These are phyloP conservation scores for Colletotrichum tamarilloi DNA, from an alignment of 2,329 filamentous ascomycete species.

Conservation along the genomic window DNA sequence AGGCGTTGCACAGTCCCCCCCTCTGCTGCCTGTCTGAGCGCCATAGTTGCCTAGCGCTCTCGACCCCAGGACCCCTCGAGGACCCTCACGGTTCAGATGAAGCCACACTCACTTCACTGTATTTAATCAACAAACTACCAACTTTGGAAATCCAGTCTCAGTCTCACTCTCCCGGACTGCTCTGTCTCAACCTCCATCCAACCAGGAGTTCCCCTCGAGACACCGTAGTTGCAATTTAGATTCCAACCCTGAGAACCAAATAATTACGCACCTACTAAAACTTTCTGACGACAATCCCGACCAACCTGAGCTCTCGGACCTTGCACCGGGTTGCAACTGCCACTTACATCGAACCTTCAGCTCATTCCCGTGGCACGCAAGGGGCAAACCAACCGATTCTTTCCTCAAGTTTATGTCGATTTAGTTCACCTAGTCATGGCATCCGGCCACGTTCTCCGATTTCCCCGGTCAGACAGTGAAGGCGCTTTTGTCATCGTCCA, in stretches of 20 bases:
- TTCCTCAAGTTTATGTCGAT: not conserved
- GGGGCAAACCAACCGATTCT: slow-evolving; percentile 6
- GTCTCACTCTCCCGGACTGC: not conserved
- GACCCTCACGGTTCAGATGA: slow-evolving; percentile 20
- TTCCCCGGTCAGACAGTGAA: slow-evolving; percentile 66
- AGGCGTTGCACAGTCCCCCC: slow-evolving; percentile 1
- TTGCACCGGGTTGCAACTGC: not conserved
- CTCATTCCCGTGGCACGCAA: slow-evolving; percentile 17
- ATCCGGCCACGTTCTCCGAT: slow-evolving; percentile 59
- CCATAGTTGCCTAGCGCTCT: slow-evolving; percentile 30
- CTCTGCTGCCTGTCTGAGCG: slow-evolving; percentile 18
- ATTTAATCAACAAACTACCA: slow-evolving; percentile 24
- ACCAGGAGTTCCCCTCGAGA: not conserved
- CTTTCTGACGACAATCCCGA: not conserved
- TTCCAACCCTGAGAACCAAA: slow-evolving; percentile 1
- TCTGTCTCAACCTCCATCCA: slow-evolving; percentile 8
- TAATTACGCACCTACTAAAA: slow-evolving; percentile 11
- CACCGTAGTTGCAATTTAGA: not conserved
- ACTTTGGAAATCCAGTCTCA: slow-evolving; percentile 1
- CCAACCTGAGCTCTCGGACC: not conserved
- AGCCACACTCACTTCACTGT: not conserved
- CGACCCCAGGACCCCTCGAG: not conserved
- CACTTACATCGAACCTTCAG: not conserved
- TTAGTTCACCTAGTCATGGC: slow-evolving; percentile 15
- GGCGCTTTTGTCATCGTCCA: slow-evolving; percentile 70